Evolutionary conservation across 768 basidiomycete species (phyloP), one percentile per base, ranked within the genome.

Genomic region (Suillus weaverae): DNA sequence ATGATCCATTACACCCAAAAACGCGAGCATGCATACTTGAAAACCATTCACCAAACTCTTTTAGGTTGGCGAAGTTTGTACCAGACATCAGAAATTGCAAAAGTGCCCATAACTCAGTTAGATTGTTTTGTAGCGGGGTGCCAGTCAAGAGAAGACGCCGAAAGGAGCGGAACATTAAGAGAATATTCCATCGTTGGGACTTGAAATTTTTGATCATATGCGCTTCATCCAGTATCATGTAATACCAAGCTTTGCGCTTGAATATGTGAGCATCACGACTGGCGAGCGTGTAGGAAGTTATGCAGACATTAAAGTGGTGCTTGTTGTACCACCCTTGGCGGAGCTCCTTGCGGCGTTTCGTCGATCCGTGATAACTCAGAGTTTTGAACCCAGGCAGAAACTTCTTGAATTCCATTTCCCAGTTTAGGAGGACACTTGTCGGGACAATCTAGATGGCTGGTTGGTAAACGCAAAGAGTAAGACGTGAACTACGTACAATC

Each of bases 131-230:
- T 33, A 99, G 81, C 0, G 97, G 97, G 1, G 97, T 99, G 2
- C 97, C 97, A 0, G 97, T 99, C 60, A 99, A 78, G 60, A 99
- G 85, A 46, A 99, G 81, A 14, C 97, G 89, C 36, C 92, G 86
- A 73, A 90, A 91, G 11, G 90, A 91, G 36, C 90, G 85, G 76
- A 97, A 96, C 84, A 93, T 91, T 14, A 97, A 83, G 11, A 97
- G 77, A 36, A 89, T 94, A 70, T 93, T 94, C 95, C 95, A 97
- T 43, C 95, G 85, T 73, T 97, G 94, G 0, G 92, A 94, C 72
- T 89, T 89, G 80, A 96, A 97, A 75, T 97, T 97, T 80, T 96
- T 96, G 86, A 97, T 95, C 88, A 96, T 97, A 73, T 97, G 95
- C 8, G 95, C 95, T 76, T 97, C 95, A 73, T 97, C 95, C 6